Conservation (phyloP, 2,329 filamentous ascomycete genomes). For the Ceratocystis cubensis region DNA sequence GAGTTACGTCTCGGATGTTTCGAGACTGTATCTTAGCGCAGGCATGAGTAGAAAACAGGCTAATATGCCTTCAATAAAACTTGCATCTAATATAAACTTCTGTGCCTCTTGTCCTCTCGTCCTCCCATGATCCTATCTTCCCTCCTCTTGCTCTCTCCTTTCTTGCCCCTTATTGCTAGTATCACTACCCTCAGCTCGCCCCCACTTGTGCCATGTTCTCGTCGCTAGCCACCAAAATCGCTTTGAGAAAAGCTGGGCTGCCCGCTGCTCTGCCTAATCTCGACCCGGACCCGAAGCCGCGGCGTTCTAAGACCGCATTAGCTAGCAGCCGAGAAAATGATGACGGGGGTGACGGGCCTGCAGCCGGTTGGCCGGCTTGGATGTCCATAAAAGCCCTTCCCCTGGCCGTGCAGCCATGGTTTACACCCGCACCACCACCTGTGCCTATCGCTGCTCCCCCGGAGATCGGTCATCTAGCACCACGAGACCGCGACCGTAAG, state of each 20-base stretch:
- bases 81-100: neutral
- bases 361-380: slow-evolving; percentile 33
- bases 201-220: slow-evolving; percentile 36
- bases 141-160: neutral
- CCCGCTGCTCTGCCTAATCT: slow-evolving; percentile 39
- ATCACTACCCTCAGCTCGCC: neutral
- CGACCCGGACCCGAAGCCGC: slow-evolving; percentile 23
- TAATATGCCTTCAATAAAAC: neutral
- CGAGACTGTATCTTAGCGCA: slow-evolving; percentile 1
- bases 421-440: slow-evolving; percentile 40
- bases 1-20: neutral
- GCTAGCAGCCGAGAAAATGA: slow-evolving; percentile 24
- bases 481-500: slow-evolving; percentile 35
- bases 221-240: slow-evolving; percentile 44
- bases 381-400: slow-evolving; percentile 39
- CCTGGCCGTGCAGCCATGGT: slow-evolving; percentile 42
- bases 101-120: neutral
- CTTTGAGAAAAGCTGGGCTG: slow-evolving; percentile 44
- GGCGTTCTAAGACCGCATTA: slow-evolving; percentile 21
- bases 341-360: neutral
- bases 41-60: neutral
- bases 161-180: neutral
- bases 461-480: slow-evolving; percentile 37
- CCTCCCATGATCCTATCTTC: neutral
- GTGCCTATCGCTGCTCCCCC: slow-evolving; percentile 36